Evolutionary conservation across 768 basidiomycete genomes (phyloP).

Genomic region (Leccinum incarnatum): DNA sequence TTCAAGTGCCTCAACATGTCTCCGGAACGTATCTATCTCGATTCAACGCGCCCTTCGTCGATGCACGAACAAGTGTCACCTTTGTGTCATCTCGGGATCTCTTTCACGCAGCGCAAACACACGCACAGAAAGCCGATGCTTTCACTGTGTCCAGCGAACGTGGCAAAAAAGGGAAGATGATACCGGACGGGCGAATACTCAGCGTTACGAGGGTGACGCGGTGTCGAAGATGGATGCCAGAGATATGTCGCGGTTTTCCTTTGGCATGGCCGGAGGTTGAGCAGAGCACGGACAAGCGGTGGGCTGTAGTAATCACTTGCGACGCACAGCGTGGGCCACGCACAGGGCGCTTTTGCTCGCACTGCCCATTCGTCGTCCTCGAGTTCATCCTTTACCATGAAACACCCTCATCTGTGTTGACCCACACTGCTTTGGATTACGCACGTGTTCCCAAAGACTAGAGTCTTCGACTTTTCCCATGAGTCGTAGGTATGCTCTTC

Average conservation of each 20-base stretch:
- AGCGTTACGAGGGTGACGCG: slow-evolving; percentile 11
- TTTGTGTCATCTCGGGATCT: slow-evolving; percentile 55
- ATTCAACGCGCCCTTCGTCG: slow-evolving; percentile 13
- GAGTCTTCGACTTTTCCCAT: slow-evolving; percentile 44
- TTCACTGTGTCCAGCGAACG: slow-evolving; percentile 23
- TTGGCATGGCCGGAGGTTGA: slow-evolving; percentile 33
- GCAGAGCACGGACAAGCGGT: slow-evolving; percentile 38
- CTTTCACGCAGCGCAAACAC: slow-evolving; percentile 23
- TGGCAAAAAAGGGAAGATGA: slow-evolving; percentile 39
- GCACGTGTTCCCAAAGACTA: slow-evolving; percentile 39
- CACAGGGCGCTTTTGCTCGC: slow-evolving; percentile 31
- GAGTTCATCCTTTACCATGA: slow-evolving; percentile 7
- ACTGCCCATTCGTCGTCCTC: slow-evolving; percentile 32
- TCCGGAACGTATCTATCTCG: slow-evolving; percentile 49
- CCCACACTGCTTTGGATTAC: slow-evolving; percentile 34
- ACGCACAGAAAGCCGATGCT: slow-evolving; percentile 28
- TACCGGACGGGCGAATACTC: slow-evolving; percentile 47
- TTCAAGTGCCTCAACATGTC: slow-evolving; percentile 39
- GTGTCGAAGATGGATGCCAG: slow-evolving; percentile 32
- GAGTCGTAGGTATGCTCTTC: slow-evolving; percentile 19
- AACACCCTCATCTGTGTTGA: slow-evolving; percentile 19
- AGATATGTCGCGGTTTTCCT: slow-evolving; percentile 49
- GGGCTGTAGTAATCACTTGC: slow-evolving; percentile 5
- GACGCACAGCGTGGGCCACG: slow-evolving; percentile 30
- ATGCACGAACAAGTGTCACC: slow-evolving; percentile 43